phyloP scores from a whole-genome alignment of 2,329 filamentous ascomycete species.

The Monosporascus sp. region DNA sequence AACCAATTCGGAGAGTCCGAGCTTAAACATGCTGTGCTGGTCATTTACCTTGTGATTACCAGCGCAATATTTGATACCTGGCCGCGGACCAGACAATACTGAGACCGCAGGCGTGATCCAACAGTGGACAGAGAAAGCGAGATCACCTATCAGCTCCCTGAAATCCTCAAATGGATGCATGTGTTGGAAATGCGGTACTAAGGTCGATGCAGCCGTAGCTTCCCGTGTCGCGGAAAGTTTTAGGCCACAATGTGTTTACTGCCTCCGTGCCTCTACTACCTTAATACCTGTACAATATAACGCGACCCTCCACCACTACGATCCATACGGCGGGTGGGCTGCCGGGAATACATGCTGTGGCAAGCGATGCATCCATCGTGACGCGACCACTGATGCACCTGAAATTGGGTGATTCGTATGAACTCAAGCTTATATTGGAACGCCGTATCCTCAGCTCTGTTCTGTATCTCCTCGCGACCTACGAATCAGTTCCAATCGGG shows the following conservation, averaged over 20 bases:
- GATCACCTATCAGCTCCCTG: neutral
- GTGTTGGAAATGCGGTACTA: neutral
- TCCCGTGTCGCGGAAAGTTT: neutral
- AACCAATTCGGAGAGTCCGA: too few relatives aligned
- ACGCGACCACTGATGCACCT: too few relatives aligned
- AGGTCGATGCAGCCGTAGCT: neutral
- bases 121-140: neutral
- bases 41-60: too few relatives aligned
- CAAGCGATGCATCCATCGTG: too few relatives aligned
- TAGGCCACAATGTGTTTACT: neutral
- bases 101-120: neutral
- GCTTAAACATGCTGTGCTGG: too few relatives aligned
- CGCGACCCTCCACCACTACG: neutral
- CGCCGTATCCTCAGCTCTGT: too few relatives aligned
- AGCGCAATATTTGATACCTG: too few relatives aligned
- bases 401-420: too few relatives aligned
- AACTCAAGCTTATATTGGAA: too few relatives aligned
- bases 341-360: neutral
- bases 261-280: neutral
- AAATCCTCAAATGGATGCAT: neutral
- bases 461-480: too few relatives aligned
- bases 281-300: neutral
- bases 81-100: neutral
- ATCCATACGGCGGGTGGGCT: neutral
- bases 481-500: too few relatives aligned